Evolutionary conservation across 208 protist species (phyloP).

Genomic region (Leishmania guyanensis): DNA sequence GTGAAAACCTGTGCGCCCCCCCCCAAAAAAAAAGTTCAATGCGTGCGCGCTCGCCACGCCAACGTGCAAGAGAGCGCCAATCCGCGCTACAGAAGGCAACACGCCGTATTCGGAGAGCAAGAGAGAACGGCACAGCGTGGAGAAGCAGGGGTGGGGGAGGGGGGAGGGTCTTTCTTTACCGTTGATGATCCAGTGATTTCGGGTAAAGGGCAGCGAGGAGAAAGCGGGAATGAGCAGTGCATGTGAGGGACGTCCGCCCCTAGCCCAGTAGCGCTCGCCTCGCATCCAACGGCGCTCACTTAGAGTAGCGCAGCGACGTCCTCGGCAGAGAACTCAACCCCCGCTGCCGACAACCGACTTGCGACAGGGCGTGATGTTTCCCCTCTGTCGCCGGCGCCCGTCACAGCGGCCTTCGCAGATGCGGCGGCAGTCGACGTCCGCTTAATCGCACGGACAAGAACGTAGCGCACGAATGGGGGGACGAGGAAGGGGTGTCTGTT

Average conservation of each 20-base stretch:
- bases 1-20: neutral
- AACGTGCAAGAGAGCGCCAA: neutral
- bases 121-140: neutral
- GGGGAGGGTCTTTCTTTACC: neutral
- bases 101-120: neutral
- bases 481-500: constrained; percentile 19
- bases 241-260: neutral
- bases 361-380: neutral
- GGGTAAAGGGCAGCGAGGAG: neutral
- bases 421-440: neutral
- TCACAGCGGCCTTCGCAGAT: neutral
- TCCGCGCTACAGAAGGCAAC: neutral
- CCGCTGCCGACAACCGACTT: neutral
- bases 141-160: neutral
- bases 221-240: neutral
- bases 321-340: constrained; percentile 21
- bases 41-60: neutral
- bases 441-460: neutral
- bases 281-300: neutral
- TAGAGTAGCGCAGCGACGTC: constrained; percentile 26
- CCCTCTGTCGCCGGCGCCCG: neutral
- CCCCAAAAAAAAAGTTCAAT: neutral
- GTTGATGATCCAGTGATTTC: neutral
- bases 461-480: constrained; percentile 16
- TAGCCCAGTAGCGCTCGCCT: neutral